These are phyloP conservation scores for Ogataea paradorogensis DNA, from an alignment of 805 yeast genomes.

Conservation along the genomic window DNA sequence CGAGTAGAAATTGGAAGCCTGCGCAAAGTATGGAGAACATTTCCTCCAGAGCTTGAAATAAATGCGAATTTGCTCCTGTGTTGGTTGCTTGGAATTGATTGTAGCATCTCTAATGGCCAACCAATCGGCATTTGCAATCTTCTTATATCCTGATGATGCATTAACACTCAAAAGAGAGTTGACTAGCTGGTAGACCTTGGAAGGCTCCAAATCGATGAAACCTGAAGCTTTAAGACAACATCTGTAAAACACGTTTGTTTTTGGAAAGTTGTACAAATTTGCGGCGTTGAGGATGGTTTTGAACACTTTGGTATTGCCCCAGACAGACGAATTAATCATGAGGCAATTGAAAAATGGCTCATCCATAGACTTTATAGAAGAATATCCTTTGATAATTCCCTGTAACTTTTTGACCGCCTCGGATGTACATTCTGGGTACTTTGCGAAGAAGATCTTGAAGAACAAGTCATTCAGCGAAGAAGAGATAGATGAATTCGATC, in stretches of 20 bases:
- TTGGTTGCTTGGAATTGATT: constrained; percentile 37
- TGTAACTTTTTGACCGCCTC: constrained; percentile 57
- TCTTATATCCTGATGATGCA: constrained; percentile 45
- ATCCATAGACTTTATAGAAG: constrained; percentile 58
- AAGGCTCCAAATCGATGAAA: constrained; percentile 47
- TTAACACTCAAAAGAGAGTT: constrained; percentile 38
- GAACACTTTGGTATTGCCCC: constrained; percentile 65
- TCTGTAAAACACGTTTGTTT: constrained; percentile 70
- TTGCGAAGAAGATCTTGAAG: constrained; percentile 66
- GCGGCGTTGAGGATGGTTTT: constrained; percentile 62
- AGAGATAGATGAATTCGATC: constrained; percentile 62
- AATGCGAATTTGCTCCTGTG: constrained; percentile 44
- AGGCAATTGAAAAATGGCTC: constrained; percentile 82
- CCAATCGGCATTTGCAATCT: constrained; percentile 82
- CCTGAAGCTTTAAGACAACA: constrained; percentile 72
- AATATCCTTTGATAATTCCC: constrained; percentile 52
- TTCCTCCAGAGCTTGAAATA: constrained; percentile 53
- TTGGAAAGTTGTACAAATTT: constrained; percentile 52
- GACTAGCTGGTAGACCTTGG: constrained; percentile 45
- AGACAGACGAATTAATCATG: constrained; percentile 57
- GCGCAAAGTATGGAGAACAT: constrained; percentile 46
- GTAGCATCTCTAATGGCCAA: constrained; percentile 83
- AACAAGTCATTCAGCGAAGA: constrained; percentile 68
- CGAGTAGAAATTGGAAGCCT: constrained; percentile 40
- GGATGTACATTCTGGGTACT: constrained; percentile 46